Conservation (phyloP, 1,284 basidiomycete genomes). For the Cystobasidium slooffiae region DNA sequence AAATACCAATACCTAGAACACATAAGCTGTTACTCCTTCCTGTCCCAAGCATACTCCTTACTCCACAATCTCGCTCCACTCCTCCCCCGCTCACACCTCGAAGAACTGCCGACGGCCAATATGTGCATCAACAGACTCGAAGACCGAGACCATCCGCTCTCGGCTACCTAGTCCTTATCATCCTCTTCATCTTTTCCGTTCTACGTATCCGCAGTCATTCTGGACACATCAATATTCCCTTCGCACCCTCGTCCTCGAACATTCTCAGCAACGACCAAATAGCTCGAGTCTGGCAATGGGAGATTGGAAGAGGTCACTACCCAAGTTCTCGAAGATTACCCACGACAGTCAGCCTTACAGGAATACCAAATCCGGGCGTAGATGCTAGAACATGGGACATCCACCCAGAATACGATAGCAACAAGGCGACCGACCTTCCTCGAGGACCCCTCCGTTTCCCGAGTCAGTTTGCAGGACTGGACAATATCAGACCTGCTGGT, state of each 20-base stretch:
- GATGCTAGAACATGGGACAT: constrained; percentile 33
- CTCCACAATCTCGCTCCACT: background rate
- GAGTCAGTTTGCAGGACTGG: constrained; percentile 53
- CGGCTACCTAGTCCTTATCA: constrained; percentile 31
- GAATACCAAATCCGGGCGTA: constrained; percentile 31
- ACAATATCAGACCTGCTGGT: constrained; percentile 63
- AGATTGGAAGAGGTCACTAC: constrained; percentile 86
- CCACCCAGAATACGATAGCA: constrained; percentile 17
- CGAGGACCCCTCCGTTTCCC: constrained; percentile 44
- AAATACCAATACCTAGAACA: constrained; percentile 26
- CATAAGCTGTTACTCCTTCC: constrained; percentile 9
- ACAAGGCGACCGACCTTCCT: constrained; percentile 26
- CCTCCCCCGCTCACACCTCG: constrained; percentile 27
- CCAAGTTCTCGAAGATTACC: constrained; percentile 66
- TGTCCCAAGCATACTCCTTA: constrained; percentile 21
- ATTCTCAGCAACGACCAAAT: constrained; percentile 75
- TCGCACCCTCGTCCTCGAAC: constrained; percentile 40
- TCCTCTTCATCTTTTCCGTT: constrained; percentile 18
- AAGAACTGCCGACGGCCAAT: constrained; percentile 11
- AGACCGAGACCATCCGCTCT: constrained; percentile 18
- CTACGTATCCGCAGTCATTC: constrained; percentile 31
- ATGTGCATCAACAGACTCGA: constrained; percentile 13
- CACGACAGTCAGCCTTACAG: constrained; percentile 36
- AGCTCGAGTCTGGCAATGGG: constrained; percentile 89
- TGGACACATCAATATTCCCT: constrained; percentile 42